A percentile compares a stretch with the other conserved stretches of the same genome.
Conservation (phyloP, 1,139 yeast genomes). For the Nematodospora anomalae region DNA sequence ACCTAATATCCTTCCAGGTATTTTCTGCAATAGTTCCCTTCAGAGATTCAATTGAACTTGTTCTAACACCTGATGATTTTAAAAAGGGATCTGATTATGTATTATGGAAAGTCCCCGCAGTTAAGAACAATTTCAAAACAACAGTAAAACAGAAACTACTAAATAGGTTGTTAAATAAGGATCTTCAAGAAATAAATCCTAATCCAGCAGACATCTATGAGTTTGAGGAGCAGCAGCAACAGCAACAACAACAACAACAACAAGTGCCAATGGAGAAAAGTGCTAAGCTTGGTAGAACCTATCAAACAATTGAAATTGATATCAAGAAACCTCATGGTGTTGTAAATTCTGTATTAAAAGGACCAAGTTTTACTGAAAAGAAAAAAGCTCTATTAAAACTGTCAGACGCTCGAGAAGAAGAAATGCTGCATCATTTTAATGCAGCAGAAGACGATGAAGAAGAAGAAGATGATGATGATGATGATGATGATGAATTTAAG, state of each 20-base stretch:
- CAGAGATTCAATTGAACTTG: slow-evolving; percentile 24
- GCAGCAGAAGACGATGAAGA: background rate
- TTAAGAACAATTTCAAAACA: slow-evolving; percentile 24
- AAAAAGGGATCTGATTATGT: slow-evolving; percentile 24
- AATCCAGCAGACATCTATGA: slow-evolving; percentile 58
- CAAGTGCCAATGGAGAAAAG: slow-evolving; percentile 34
- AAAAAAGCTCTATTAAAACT: slow-evolving; percentile 4
- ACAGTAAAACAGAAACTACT: slow-evolving; percentile 38
- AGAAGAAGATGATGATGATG: slow-evolving; percentile 1
- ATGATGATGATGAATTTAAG: slow-evolving; percentile 1
- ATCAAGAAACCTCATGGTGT: slow-evolving; percentile 11
- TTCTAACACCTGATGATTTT: slow-evolving; percentile 26
- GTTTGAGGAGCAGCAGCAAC: slow-evolving; percentile 88
- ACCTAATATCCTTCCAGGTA: background rate
- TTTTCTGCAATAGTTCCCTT: slow-evolving; percentile 11
- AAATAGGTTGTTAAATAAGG: slow-evolving; percentile 15
- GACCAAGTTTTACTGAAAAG: slow-evolving; percentile 12
- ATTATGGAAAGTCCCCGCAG: slow-evolving; percentile 22
- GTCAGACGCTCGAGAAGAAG: background rate
- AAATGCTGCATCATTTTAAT: background rate
- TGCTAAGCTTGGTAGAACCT: slow-evolving; percentile 1
- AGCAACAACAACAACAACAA: slow-evolving; percentile 84
- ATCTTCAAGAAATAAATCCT: slow-evolving; percentile 26
- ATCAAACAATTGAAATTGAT: slow-evolving; percentile 9
- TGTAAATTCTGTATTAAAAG: slow-evolving; percentile 12